Percentiles rank a stretch among this genome's conserved stretches.
These are phyloP conservation scores for Aspergillus taichungensis DNA, from an alignment of 495 filamentous ascomycete genomes.

Conservation along the genomic window DNA sequence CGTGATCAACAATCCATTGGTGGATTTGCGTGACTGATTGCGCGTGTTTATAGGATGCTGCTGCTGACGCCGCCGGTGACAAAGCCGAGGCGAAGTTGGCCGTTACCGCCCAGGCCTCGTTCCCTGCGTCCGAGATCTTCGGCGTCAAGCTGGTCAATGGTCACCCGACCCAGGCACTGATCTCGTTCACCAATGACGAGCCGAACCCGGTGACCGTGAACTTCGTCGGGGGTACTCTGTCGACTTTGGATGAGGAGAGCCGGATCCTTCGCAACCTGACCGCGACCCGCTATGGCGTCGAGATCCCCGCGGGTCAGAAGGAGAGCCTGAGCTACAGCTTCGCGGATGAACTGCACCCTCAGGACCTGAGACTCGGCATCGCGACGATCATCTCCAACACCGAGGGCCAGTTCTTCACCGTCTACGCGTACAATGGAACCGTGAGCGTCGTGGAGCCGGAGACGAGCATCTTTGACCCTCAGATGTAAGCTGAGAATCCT, in stretches of 20 bases:
- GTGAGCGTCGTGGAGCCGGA: constrained; percentile 89
- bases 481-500: constrained; percentile 58
- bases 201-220: constrained; percentile 62
- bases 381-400: constrained; percentile 61
- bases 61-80: constrained; percentile 40
- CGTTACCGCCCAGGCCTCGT: constrained; percentile 66
- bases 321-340: constrained; percentile 74
- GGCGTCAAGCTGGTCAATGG: constrained; percentile 95
- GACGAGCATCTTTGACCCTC: constrained; percentile 88
- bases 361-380: constrained; percentile 74
- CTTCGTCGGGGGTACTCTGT: constrained; percentile 71
- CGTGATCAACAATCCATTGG: constrained; percentile 12
- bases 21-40: constrained; percentile 11
- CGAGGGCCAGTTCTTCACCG: constrained; percentile 59
- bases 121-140: constrained; percentile 84
- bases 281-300: constrained; percentile 58
- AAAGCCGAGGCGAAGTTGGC: constrained; percentile 51
- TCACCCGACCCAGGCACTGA: constrained; percentile 69
- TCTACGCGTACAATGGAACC: constrained; percentile 77
- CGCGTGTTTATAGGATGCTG: constrained; percentile 23
- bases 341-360: constrained; percentile 84
- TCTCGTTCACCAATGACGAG: constrained; percentile 81
- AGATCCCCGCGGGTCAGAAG: constrained; percentile 70
- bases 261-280: constrained; percentile 78
- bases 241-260: constrained; percentile 47